Base-by-base conservation (phyloP, 176 grass and related monocot species). In the Ananas comosus region DNA sequence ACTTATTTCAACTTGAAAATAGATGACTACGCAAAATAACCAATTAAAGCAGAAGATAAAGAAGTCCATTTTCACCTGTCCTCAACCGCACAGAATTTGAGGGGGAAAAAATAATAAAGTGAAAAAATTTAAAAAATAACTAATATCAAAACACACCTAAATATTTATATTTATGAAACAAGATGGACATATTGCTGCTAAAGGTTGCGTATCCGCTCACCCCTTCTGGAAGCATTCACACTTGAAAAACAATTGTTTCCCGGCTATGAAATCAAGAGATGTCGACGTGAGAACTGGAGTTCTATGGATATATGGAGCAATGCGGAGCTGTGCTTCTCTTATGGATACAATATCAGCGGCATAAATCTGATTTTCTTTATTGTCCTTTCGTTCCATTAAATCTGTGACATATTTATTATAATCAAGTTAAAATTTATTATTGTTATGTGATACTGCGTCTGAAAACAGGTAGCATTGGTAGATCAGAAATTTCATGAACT, bases 201-300 rank as follows among this genome's bases (percentile, higher is more conserved):
- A 42, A 42, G 33, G 33, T 42, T 42, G 33, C 33, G 7, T 42
- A 42, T 52, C 48, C 23, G 58, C 71, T 91, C 83, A 91, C 85
- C 83, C 92, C 76, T 91, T 91, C 83, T 91, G 92, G 86, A 96
- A 91, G 83, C 92, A 96, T 70, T 96, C 92, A 66, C 92, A 91
- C 85, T 96, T 96, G 8, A 96, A 96, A 77, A 88, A 91, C 69
- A 96, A 69, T 59, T 86, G 80, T 72, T 84, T 88, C 50, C 78
- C 81, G 13, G 64, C 77, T 64, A 91, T 17, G 77, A 72, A 80
- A 63, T 96, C 72, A 64, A 96, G 85, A 7, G 92, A 86, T 7
- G 72, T 50, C 42, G 88, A 88, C 2, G 85, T 80, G 28, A 91
- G 69, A 7, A 96, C 75, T 2, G 88, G 85, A 14, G 92, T 96